A percentile compares a stretch with the other conserved stretches of the same genome.
These are phyloP conservation scores for Aurinia saxatilis DNA, from an alignment of 345 rosid genomes.

Conservation along the genomic window DNA sequence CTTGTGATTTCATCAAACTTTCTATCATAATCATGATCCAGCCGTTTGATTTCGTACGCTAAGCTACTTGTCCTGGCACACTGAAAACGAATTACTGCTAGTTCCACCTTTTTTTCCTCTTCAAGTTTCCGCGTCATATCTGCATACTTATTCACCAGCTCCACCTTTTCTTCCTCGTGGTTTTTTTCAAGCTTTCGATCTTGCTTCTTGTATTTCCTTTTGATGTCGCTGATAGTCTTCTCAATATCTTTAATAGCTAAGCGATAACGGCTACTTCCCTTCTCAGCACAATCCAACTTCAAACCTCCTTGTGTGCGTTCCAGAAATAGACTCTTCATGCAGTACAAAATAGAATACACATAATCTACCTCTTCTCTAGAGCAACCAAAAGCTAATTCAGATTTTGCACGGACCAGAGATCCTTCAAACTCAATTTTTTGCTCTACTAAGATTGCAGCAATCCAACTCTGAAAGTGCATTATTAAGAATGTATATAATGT, in stretches of 20 bases:
- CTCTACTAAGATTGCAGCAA: conserved; percentile 62
- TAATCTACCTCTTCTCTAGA: conserved; percentile 53
- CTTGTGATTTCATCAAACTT: conserved; percentile 36
- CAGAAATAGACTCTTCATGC: conserved; percentile 56
- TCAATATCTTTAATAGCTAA: conserved; percentile 42
- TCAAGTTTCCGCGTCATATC: conserved; percentile 44
- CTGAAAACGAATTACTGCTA: conserved; percentile 42
- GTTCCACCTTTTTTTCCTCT: conserved; percentile 35
- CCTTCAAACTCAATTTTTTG: conserved; percentile 52
- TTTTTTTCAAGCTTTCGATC: conserved; percentile 35
- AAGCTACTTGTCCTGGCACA: conserved; percentile 27
- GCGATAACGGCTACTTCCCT: conserved; percentile 24
- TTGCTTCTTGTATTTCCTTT: conserved; percentile 45
- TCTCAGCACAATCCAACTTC: conserved; percentile 23
- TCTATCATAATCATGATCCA: conserved; percentile 40
- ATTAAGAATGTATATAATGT: conserved; percentile 1
- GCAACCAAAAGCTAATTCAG: conserved; percentile 57
- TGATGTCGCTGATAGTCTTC: conserved; percentile 39
- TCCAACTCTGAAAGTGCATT: conserved; percentile 65
- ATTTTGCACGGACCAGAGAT: conserved; percentile 61
- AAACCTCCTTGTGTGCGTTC: conserved; percentile 21
- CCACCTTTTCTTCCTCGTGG: conserved; percentile 40
- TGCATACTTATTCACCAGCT: conserved; percentile 33
- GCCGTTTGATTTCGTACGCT: conserved; percentile 37
- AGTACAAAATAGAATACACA: conserved; percentile 46